Evolutionary conservation across 2,329 filamentous ascomycete species (phyloP).

Genomic region (Neospermospora avenae): DNA sequence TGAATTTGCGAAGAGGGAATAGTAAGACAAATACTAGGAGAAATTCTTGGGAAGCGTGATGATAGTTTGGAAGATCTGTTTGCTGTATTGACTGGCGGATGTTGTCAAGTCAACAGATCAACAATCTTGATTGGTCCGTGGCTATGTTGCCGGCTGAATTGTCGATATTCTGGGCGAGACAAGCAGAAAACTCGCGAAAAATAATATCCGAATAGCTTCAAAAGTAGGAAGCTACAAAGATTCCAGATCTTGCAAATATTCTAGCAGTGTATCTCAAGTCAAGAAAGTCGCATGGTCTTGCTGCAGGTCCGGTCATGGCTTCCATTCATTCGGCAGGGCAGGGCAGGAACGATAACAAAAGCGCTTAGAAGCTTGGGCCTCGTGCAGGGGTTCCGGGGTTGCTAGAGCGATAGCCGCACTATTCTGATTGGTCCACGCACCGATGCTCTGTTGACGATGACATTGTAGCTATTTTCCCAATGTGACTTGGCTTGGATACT

Average conservation of each 20-base stretch:
- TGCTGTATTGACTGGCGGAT: neutral
- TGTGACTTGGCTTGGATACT: too few species aligned
- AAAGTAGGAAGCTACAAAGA: neutral
- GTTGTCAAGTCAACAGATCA: constrained; percentile 10
- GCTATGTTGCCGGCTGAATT: neutral
- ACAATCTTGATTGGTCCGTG: constrained; percentile 4
- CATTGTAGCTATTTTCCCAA: neutral
- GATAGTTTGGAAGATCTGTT: neutral
- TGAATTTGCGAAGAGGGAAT: neutral
- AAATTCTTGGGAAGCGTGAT: neutral
- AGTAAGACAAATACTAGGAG: too few species aligned
- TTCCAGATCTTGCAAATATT: neutral
- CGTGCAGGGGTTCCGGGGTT: neutral
- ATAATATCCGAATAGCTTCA: constrained; percentile 3
- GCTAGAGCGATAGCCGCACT: neutral
- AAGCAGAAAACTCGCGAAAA: neutral
- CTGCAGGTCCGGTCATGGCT: neutral
- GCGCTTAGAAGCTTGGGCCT: neutral
- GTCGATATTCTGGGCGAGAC: neutral
- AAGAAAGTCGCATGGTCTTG: constrained; percentile 1
- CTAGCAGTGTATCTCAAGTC: neutral
- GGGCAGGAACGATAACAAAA: neutral
- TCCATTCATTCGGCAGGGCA: neutral
- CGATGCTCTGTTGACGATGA: constrained; percentile 5
- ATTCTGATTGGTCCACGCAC: neutral